Evolutionary conservation across 2,329 filamentous ascomycete genomes (phyloP).

Genomic region (Ophiostoma perfectum): DNA sequence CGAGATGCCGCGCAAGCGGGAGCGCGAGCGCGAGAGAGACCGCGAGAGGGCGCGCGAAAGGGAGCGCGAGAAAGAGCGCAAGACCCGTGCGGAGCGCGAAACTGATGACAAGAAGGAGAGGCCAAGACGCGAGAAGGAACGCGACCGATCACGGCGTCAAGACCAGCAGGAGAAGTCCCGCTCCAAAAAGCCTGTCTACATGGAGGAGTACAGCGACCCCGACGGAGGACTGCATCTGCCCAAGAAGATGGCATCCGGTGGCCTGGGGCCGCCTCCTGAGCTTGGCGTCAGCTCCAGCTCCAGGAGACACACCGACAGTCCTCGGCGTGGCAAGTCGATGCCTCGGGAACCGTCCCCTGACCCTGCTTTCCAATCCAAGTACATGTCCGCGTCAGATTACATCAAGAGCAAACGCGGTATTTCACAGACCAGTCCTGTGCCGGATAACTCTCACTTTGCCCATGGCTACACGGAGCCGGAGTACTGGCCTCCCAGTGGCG

Average conservation of each 20-base stretch:
- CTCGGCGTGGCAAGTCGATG: constrained; percentile 27
- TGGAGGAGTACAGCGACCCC: constrained; percentile 28
- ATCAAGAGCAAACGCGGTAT: background rate
- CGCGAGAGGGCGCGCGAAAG: constrained; percentile 32
- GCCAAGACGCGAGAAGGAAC: constrained; percentile 31
- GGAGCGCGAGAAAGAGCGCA: constrained; percentile 28
- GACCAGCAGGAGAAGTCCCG: constrained; percentile 32
- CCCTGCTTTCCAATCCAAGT: background rate
- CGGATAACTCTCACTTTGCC: constrained; percentile 16
- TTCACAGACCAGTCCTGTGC: background rate
- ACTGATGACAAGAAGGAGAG: constrained; percentile 36
- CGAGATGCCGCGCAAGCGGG: constrained; percentile 34
- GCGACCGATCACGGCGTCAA: constrained; percentile 29
- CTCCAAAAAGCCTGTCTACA: constrained; percentile 28
- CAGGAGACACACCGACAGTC: constrained; percentile 31
- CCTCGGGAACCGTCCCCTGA: constrained; percentile 3
- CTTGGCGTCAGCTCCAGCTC: constrained; percentile 22
- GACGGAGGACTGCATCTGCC: constrained; percentile 29
- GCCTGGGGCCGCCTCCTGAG: background rate
- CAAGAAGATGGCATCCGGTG: constrained; percentile 28
- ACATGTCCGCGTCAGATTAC: background rate
- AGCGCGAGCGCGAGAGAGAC: constrained; percentile 35
- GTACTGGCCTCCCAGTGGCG: constrained; percentile 19
- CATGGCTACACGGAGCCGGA: constrained; percentile 25
- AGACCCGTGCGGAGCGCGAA: constrained; percentile 24